phyloP scores from a whole-genome alignment of 805 yeast species.

The Zygoascus biomembranicola region DNA sequence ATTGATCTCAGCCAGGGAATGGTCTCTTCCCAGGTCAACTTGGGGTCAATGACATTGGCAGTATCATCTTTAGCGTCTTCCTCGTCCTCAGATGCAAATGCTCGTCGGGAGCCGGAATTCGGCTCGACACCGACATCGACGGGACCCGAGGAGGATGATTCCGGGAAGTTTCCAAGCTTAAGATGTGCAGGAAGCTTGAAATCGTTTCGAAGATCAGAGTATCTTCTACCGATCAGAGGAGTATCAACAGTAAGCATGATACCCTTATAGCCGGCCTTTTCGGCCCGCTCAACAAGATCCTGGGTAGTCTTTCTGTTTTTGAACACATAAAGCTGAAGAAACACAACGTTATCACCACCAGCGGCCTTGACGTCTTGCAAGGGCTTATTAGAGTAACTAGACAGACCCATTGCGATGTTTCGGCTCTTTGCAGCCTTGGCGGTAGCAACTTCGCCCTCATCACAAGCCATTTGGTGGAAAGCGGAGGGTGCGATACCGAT shows the following conservation, averaged over 20 bases:
- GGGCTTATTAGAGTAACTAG: slow-evolving; percentile 21
- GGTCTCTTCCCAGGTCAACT: slow-evolving; percentile 25
- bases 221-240: slow-evolving; percentile 46
- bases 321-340: slow-evolving; percentile 26
- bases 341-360: slow-evolving; percentile 19
- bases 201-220: slow-evolving; percentile 33
- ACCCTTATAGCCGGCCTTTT: slow-evolving; percentile 33
- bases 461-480: slow-evolving; percentile 25
- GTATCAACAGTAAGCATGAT: slow-evolving; percentile 51
- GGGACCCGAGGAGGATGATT: slow-evolving; percentile 10
- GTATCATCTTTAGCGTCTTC: slow-evolving; percentile 8
- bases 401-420: slow-evolving; percentile 25
- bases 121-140: slow-evolving; percentile 21
- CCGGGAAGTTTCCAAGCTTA: slow-evolving; percentile 22
- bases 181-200: slow-evolving; percentile 25
- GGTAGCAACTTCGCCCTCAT: slow-evolving; percentile 29
- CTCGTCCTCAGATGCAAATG: slow-evolving; percentile 8
- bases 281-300: slow-evolving; percentile 20
- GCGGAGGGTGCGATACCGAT: slow-evolving; percentile 32
- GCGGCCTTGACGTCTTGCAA: slow-evolving; percentile 22
- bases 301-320: slow-evolving; percentile 22
- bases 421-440: slow-evolving; percentile 26
- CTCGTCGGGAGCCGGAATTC: slow-evolving; percentile 15
- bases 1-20: slow-evolving; percentile 25
- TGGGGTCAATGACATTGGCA: slow-evolving; percentile 22